phyloP scores from a whole-genome alignment of 208 protist genomes.

The Leishmania braziliensis region DNA sequence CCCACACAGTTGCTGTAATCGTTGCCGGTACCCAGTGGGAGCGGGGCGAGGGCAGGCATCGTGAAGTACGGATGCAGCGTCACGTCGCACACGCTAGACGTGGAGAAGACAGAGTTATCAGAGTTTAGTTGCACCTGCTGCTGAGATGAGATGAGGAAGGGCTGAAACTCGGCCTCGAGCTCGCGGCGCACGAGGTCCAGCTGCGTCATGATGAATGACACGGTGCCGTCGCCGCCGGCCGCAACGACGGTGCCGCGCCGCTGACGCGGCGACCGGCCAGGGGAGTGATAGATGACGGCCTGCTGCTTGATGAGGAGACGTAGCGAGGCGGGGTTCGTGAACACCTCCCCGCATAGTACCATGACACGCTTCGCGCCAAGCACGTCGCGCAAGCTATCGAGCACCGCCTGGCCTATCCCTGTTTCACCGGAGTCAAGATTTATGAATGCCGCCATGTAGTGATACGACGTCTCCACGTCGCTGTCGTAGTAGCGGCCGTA shows the following conservation, averaged over 20 bases:
- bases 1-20: slow-evolving; percentile 83
- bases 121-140: neutral
- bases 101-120: neutral
- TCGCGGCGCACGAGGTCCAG: slow-evolving; percentile 56
- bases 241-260: slow-evolving; percentile 79
- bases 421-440: slow-evolving; percentile 74
- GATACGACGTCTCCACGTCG: slow-evolving; percentile 33
- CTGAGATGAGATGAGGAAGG: slow-evolving; percentile 5
- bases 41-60: slow-evolving; percentile 70
- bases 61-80: slow-evolving; percentile 31
- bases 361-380: slow-evolving; percentile 64
- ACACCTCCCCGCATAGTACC: slow-evolving; percentile 46
- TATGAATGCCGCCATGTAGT: slow-evolving; percentile 68
- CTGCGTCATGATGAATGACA: slow-evolving; percentile 81
- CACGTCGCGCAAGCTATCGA: slow-evolving; percentile 36
- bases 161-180: slow-evolving; percentile 39
- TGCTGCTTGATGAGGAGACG: slow-evolving; percentile 59
- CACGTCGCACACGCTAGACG: neutral
- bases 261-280: slow-evolving; percentile 11
- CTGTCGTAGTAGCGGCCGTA: slow-evolving; percentile 25
- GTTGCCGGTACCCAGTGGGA: slow-evolving; percentile 87
- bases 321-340: slow-evolving; percentile 50
- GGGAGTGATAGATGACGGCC: slow-evolving; percentile 48
- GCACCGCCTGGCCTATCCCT: slow-evolving; percentile 34
- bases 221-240: slow-evolving; percentile 83